Evolutionary conservation across 768 basidiomycete species (phyloP), one percentile per base, ranked within the genome.

Genomic region (Mrakia gelida): DNA sequence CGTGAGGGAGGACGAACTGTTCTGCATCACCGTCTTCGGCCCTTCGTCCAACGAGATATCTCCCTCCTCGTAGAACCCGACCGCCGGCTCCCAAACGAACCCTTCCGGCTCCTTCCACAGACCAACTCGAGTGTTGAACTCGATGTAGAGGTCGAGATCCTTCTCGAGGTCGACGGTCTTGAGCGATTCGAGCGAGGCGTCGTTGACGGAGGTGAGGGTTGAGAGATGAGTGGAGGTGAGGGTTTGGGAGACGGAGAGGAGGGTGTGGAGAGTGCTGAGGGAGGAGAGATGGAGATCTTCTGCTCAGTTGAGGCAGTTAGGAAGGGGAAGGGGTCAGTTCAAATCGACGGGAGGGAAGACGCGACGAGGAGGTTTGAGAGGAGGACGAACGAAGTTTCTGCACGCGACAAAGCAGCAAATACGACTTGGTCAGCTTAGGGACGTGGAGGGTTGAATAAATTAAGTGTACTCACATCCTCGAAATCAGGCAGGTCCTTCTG

Each of bases 11-110:
- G 49, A 78, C 73, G 21, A 8, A 78, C 77, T 91, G 83, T 94
- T 94, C 85, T 94, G 93, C 30, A 94, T 85, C 82, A 92, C 89
- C 2, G 92, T 87, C 83, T 92, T 93, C 0, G 93, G 90, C 11
- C 88, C 88, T 30, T 88, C 85, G 52, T 93, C 93, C 18, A 90
- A 83, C 81, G 86, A 90, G 84, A 93, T 88, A 9, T 87, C 28
- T 8, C 92, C 67, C 16, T 89, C 91, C 81, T 94, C 93, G 82
- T 94, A 94, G 80, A 91, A 89, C 74, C 85, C 88, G 10, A 87
- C 80, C 79, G 91, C 92, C 21, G 92, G 91, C 82, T 94, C 92
- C 81, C 93, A 94, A 62, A 79, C 83, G 90, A 89, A 92, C 81
- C 92, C 90, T 16, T 81, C 81, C 13, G 93, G 92, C 16, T 87